These are phyloP conservation scores for Acacia acuminata DNA, from an alignment of 306 rosid species.

Conservation along the genomic window DNA sequence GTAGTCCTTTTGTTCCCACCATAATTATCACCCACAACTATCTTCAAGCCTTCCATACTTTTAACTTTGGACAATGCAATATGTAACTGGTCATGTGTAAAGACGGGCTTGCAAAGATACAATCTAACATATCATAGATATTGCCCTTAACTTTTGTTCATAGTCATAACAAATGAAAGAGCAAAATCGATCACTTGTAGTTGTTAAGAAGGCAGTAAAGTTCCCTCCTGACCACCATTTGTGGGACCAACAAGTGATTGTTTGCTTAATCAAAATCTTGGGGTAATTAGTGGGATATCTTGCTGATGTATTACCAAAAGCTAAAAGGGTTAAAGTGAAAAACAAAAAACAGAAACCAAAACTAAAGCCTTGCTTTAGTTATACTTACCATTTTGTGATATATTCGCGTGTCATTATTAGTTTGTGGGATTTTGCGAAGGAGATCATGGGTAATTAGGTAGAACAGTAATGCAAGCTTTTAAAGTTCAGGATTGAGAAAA, in stretches of 20 bases:
- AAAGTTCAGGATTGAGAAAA: not conserved
- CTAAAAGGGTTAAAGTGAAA: slow-evolving; percentile 10
- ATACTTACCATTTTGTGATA: not conserved
- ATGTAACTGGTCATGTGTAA: too few species aligned
- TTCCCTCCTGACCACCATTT: not conserved
- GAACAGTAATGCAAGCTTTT: not conserved
- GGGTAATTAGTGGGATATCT: slow-evolving; percentile 34
- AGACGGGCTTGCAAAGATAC: too few species aligned
- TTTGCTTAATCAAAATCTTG: slow-evolving; percentile 18
- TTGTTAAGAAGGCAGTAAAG: too few species aligned
- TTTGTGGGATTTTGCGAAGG: slow-evolving; percentile 13
- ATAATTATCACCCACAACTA: too few species aligned
- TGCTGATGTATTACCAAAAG: slow-evolving; percentile 32
- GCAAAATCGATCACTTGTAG: too few species aligned
- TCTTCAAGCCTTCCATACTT: too few species aligned
- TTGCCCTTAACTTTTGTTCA: not conserved
- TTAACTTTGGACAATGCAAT: too few species aligned
- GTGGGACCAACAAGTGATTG: slow-evolving; percentile 35
- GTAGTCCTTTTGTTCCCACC: too few species aligned
- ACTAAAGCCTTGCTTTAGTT: slow-evolving; percentile 34
- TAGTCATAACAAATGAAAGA: too few species aligned
- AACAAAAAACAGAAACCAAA: not conserved
- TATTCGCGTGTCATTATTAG: not conserved
- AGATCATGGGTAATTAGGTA: not conserved
- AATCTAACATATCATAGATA: too few species aligned